These are phyloP conservation scores for Penicillium macrosclerotiorum DNA, from an alignment of 495 filamentous ascomycete genomes.

Conservation along the genomic window DNA sequence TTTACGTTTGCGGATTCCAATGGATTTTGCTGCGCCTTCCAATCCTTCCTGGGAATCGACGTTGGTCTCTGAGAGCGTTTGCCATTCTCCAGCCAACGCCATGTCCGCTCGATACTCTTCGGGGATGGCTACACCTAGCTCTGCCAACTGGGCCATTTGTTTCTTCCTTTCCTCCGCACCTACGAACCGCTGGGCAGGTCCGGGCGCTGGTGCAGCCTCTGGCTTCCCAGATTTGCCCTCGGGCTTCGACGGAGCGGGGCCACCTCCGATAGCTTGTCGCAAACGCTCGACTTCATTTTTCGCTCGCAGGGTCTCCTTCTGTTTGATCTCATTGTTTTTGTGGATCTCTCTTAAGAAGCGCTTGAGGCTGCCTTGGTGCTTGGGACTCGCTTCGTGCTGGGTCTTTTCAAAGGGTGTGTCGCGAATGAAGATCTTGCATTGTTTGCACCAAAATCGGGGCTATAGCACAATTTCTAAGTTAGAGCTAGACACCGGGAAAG, in stretches of 20 bases:
- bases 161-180: slow-evolving; percentile 71
- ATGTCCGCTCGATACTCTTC: slow-evolving; percentile 74
- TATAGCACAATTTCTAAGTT: slow-evolving; percentile 20
- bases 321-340: slow-evolving; percentile 71
- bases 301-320: slow-evolving; percentile 75
- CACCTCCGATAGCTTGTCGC: slow-evolving; percentile 66
- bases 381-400: slow-evolving; percentile 86
- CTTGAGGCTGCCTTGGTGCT: slow-evolving; percentile 86
- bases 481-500: neutral
- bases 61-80: slow-evolving; percentile 59
- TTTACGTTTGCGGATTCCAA: slow-evolving; percentile 70
- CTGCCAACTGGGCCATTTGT: slow-evolving; percentile 83
- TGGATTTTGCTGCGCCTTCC: slow-evolving; percentile 26
- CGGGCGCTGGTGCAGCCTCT: slow-evolving; percentile 19
- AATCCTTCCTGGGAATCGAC: slow-evolving; percentile 46
- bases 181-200: slow-evolving; percentile 30
- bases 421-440: slow-evolving; percentile 86
- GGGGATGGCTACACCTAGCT: slow-evolving; percentile 83
- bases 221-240: slow-evolving; percentile 25
- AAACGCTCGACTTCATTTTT: slow-evolving; percentile 84
- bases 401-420: slow-evolving; percentile 87
- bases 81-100: slow-evolving; percentile 91
- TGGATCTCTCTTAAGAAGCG: slow-evolving; percentile 88
- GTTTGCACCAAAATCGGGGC: slow-evolving; percentile 96
- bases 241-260: slow-evolving; percentile 22